phyloP scores from a whole-genome alignment of 2,329 filamentous ascomycete species.

The Pseudogymnoascus sp. region DNA sequence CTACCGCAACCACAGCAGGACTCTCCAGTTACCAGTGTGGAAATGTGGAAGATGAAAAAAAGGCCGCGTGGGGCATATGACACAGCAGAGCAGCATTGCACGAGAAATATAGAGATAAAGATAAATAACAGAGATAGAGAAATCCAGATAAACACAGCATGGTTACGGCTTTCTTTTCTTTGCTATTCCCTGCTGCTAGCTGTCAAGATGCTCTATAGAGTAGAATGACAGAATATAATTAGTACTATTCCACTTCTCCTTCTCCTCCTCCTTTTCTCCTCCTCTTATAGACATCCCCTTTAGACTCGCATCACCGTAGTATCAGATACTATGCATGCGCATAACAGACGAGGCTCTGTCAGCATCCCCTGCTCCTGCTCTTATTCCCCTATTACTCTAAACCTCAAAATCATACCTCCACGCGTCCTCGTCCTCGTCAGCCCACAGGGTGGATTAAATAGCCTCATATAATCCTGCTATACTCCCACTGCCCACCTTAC shows the following conservation, averaged over 20 bases:
- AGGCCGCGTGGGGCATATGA: not conserved
- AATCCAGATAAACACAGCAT: not conserved
- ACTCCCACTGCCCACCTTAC: not conserved
- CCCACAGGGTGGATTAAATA: not conserved
- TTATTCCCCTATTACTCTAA: not conserved
- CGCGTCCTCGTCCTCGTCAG: not conserved
- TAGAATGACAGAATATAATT: no score
- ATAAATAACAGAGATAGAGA: not conserved
- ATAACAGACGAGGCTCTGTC: conserved; percentile 4
- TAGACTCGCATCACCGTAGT: not conserved
- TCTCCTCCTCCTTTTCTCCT: not conserved
- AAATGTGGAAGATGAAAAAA: not conserved
- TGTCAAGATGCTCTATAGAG: not conserved
- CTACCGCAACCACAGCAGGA: no score
- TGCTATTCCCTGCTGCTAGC: no score
- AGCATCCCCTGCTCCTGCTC: not conserved
- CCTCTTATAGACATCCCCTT: not conserved
- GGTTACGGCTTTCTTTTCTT: not conserved
- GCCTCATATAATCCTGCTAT: not conserved
- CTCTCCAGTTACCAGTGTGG: no score
- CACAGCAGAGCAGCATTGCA: not conserved
- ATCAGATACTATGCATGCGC: not conserved
- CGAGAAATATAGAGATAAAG: not conserved
- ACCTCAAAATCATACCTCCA: not conserved
- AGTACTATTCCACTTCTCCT: no score